Evolutionary conservation across 2,329 filamentous ascomycete species (phyloP), one percentile per base, ranked within the genome.

Genomic region (Pleurostoma richardsiae): DNA sequence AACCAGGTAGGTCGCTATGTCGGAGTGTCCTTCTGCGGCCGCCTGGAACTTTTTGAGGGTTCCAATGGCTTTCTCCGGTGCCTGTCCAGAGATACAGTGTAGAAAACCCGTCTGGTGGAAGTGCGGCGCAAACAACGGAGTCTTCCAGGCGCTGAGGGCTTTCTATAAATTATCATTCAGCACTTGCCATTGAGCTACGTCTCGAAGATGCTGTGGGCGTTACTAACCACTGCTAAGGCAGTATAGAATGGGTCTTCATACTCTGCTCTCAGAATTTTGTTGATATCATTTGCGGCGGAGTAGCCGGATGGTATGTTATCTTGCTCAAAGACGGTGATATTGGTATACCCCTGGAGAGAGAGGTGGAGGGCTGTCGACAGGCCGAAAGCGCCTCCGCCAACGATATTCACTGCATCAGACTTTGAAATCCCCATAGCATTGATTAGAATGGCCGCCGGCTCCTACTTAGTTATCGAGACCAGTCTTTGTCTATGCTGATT

Each of bases 231-330:
- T 8, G 8, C 72, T 40, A 81, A 56, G 3, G 77, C 65, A 1
- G 76, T 76, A 49, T 82, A 82, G 46, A 79, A 79, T 0, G 67
- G 63, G 48, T 81, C 76, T 49, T 78, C 74, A 48, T 82, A 82
- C 52, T 82, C 77, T 4, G 74, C 76, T 3, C 79, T 69, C 30
- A 83, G 65, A 45, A 83, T 82, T 59, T 83, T 83, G 57, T 82
- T 83, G 28, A 83, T 56, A 51, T 83, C 77, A 50, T 79, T 78
- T n/a, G 71, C 78, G 0, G 77, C 80, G 0, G 79, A 72, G 2
- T 71, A 2, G 64, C 73, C 61, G 2, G 75, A 73, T 1, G 77
- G 77, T 28, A 59, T 54, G 5, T 56, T 54, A 10, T 59, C 62
- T 40, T 61, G 61, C n/a, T 79, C 74, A n/a, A 73, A 66, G 8